phyloP scores from a whole-genome alignment of 257 asterid species.

The Solanum pinnatisectum region DNA sequence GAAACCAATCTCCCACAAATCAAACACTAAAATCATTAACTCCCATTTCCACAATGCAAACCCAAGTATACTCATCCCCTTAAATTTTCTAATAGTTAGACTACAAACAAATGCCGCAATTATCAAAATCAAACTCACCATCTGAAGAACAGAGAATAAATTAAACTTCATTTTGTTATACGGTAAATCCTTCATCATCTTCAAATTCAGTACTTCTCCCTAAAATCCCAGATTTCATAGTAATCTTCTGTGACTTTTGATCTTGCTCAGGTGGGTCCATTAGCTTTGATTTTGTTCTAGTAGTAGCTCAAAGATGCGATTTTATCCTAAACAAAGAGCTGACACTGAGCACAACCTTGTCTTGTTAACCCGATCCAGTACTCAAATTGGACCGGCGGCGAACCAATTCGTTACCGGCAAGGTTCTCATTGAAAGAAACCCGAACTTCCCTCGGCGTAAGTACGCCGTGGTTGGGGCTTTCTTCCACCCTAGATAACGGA shows the following conservation, averaged over 20 bases:
- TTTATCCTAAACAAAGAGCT: slow-evolving; percentile 40
- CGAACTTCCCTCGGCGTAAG: slow-evolving; percentile 35
- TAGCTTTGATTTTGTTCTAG: slow-evolving; percentile 48
- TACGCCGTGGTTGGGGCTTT: too few relatives aligned
- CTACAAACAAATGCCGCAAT: slow-evolving; percentile 39
- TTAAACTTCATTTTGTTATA: slow-evolving; percentile 54
- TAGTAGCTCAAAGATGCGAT: slow-evolving; percentile 26
- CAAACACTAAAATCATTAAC: slow-evolving; percentile 51
- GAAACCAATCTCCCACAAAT: slow-evolving; percentile 72
- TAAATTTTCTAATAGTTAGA: slow-evolving; percentile 24
- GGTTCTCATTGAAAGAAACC: slow-evolving; percentile 34
- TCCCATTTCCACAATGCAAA: slow-evolving; percentile 82
- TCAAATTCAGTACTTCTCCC: slow-evolving; percentile 45
- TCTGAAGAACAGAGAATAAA: slow-evolving; percentile 33
- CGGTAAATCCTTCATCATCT: slow-evolving; percentile 80
- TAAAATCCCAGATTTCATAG: slow-evolving; percentile 32
- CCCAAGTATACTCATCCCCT: slow-evolving; percentile 7
- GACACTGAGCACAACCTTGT: slow-evolving; percentile 45
- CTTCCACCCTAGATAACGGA: slow-evolving; percentile 19
- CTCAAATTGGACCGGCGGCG: slow-evolving; percentile 43
- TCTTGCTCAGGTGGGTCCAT: slow-evolving; percentile 49
- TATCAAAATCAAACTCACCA: slow-evolving; percentile 49
- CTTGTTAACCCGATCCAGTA: slow-evolving; percentile 15
- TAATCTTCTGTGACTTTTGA: slow-evolving; percentile 21
- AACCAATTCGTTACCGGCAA: slow-evolving; percentile 10